Percentiles rank a stretch among this genome's conserved stretches.
Conservation (phyloP, 192 early-diverging fungal genomes). For the Obelidium mucronatum region DNA sequence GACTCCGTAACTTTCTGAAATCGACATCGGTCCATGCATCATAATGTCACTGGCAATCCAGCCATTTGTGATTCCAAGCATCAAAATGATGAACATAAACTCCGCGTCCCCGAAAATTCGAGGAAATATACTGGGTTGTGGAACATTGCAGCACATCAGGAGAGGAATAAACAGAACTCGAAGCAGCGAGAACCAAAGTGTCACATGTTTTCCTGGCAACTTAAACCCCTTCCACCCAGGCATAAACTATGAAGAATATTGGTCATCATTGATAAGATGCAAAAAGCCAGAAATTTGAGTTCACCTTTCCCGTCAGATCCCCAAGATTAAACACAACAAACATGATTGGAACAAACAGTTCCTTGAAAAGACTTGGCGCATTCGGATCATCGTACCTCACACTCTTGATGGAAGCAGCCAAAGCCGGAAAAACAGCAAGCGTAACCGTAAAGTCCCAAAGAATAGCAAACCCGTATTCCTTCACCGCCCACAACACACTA, state of each 20-base stretch:
- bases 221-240: no score
- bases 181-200: background rate
- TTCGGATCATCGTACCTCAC: no score
- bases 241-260: no score
- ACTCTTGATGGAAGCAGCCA: conserved; percentile 16
- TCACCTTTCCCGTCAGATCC: conserved; percentile 5
- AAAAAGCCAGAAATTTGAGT: no score
- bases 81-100: conserved; percentile 18
- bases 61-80: conserved; percentile 13
- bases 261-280: no score
- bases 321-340: conserved; percentile 22
- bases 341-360: conserved; percentile 6
- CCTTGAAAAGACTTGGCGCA: no score
- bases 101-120: background rate
- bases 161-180: conserved; percentile 13
- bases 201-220: background rate
- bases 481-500: background rate
- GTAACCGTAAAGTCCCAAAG: conserved; percentile 10
- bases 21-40: background rate
- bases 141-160: conserved; percentile 20
- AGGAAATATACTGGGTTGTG: background rate
- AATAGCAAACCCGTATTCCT: background rate
- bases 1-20: background rate
- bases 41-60: conserved; percentile 18
- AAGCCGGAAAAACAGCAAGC: conserved; percentile 9